Percentiles rank a stretch among this genome's conserved stretches.
Evolutionary conservation across 2,329 filamentous ascomycete species (phyloP).

Genomic region (Penicillium freii): DNA sequence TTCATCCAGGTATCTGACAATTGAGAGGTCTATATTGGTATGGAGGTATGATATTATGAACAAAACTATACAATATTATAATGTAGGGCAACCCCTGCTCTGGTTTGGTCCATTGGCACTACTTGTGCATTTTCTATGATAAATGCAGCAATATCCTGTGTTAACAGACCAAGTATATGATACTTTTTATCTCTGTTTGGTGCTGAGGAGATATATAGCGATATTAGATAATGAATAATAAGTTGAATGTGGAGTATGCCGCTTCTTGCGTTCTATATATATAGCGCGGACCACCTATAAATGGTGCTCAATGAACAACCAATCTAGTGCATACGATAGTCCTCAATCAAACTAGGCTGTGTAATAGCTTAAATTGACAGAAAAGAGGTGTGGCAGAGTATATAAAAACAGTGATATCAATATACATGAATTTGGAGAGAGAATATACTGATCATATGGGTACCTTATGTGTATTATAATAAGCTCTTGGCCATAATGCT

Average conservation of each 20-base stretch:
- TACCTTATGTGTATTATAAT: not conserved
- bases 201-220: too few relatives aligned
- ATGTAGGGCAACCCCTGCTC: not conserved
- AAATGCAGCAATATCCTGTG: not conserved
- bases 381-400: not conserved
- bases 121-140: not conserved
- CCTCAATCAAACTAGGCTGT: not conserved
- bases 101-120: not conserved
- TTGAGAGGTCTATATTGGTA: too few relatives aligned
- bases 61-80: not conserved
- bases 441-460: not conserved
- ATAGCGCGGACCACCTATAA: too few relatives aligned
- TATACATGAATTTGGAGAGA: too few relatives aligned
- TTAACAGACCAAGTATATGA: not conserved
- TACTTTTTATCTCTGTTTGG: too few relatives aligned
- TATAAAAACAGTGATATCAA: too few relatives aligned
- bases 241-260: not conserved
- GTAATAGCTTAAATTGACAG: not conserved
- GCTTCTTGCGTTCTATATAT: not conserved
- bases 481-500: accelerated
- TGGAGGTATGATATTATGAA: not conserved
- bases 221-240: too few relatives aligned
- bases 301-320: not conserved
- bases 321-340: too few relatives aligned
- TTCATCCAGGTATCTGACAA: too few relatives aligned